Percentiles rank a stretch among this genome's conserved stretches.
phyloP scores from a whole-genome alignment of 106 monocot genomes.

The Acorus gramineus region DNA sequence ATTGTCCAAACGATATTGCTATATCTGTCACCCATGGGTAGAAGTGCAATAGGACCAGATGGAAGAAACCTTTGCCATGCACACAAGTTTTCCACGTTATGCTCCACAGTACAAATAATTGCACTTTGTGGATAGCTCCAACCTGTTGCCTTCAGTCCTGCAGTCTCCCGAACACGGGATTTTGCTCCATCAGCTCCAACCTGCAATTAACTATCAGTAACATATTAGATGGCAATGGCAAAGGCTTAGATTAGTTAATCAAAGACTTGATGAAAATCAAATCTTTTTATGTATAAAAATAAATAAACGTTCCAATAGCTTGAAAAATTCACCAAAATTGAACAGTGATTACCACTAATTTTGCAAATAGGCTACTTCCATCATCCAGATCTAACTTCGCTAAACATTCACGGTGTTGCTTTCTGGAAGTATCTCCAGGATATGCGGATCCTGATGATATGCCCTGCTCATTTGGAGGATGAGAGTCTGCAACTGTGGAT shows the following conservation, averaged over 20 bases:
- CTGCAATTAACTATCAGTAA: constrained; percentile 20
- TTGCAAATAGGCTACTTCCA: constrained; percentile 57
- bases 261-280: no score
- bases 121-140: constrained; percentile 91
- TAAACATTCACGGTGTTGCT: constrained; percentile 15
- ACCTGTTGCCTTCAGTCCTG: constrained; percentile 63
- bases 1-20: constrained; percentile 99
- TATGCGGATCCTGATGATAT: constrained; percentile 2
- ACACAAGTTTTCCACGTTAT: constrained; percentile 55
- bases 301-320: no score
- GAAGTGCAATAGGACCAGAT: constrained; percentile 89
- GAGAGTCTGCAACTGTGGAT: constrained; percentile 3
- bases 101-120: constrained; percentile 88
- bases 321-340: no score
- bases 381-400: constrained; percentile 64
- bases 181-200: constrained; percentile 96
- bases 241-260: no score
- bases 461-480: constrained; percentile 7
- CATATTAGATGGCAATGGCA: no score
- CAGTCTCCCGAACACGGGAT: constrained; percentile 69
- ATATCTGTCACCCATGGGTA: constrained; percentile 72
- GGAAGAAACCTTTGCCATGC: constrained; percentile 99
- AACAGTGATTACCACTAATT: constrained; percentile 71
- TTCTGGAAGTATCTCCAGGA: constrained; percentile 1
- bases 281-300: no score